Percentiles rank a stretch among this genome's conserved stretches.
Conservation (phyloP, 1,284 basidiomycete species). For the Cystobasidium sp. region DNA sequence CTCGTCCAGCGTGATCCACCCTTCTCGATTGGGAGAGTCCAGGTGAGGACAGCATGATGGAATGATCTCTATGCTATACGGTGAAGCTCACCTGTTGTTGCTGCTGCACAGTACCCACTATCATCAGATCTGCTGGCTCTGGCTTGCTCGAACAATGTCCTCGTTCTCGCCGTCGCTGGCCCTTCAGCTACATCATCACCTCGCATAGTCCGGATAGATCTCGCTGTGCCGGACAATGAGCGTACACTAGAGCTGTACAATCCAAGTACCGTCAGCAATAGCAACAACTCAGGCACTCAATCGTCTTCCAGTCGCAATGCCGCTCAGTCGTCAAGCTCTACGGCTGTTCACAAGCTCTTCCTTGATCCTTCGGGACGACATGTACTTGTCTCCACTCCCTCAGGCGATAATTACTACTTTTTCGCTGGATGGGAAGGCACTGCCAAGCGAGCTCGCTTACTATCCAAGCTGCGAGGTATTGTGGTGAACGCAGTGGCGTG, state of each 20-base stretch:
- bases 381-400: slow-evolving; percentile 78
- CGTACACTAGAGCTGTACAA: slow-evolving; percentile 31
- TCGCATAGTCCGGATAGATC: slow-evolving; percentile 51
- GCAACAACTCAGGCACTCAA: neutral
- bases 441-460: slow-evolving; percentile 57
- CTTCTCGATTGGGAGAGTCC: slow-evolving; percentile 41
- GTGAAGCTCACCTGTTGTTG: neutral
- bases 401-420: slow-evolving; percentile 94
- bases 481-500: slow-evolving; percentile 87
- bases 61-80: neutral
- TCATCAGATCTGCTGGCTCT: slow-evolving; percentile 78
- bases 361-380: slow-evolving; percentile 91
- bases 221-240: slow-evolving; percentile 43
- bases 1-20: slow-evolving; percentile 41
- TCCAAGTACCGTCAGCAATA: slow-evolving; percentile 12
- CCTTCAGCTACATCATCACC: slow-evolving; percentile 36
- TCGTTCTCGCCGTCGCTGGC: slow-evolving; percentile 57
- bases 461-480: slow-evolving; percentile 82
- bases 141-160: slow-evolving; percentile 79
- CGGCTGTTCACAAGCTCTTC: slow-evolving; percentile 43
- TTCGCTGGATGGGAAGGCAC: slow-evolving; percentile 66
- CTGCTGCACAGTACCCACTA: slow-evolving; percentile 74
- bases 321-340: neutral
- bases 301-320: neutral
- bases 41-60: slow-evolving; percentile 30